Base-by-base conservation (phyloP, 2,329 filamentous ascomycete genomes). In the Fusarium euwallaceae region DNA sequence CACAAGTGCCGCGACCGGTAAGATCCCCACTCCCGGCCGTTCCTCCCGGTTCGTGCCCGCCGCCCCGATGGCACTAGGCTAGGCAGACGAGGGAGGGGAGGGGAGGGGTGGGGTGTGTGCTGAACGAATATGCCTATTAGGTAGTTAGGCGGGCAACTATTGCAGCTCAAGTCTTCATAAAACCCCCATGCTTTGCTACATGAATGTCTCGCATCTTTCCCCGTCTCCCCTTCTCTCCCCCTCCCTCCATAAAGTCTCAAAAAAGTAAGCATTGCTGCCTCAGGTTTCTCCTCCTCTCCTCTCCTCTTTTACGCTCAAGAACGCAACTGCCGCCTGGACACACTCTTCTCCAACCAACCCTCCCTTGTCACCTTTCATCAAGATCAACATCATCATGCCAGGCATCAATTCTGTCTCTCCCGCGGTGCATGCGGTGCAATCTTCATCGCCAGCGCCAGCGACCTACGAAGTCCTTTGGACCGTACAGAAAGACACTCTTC, bases 401-500 rank as follows among this genome's bases (percentile, higher is more conserved):
- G 11, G 32, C 17, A 53, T 53, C 27, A 29, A 53, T n/a, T 53
- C 48, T 12, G 7, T 20, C 32, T 14, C 37, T 17, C 61, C 65
- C 8, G 48, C 45, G 4, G 32, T 24, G 29, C 69, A 41, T 8
- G 48, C 45, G 4, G 32, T 24, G 29, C 69, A 41, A 20, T 34
- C 55, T 16, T 24, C 62, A 22, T 36, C 59, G 32, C 34, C 37
- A 29, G 27, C 59, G 1, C 4, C 37, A 29, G 27, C 59, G 1
- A 3, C 36, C n/a, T 72, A 67, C 60, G 16, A 64, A 4, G 59
- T 67, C 27, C 34, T 67, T 29, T 72, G 60, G 58, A 65, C 41
- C 36, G 56, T 61, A 24, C 41, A 61, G 27, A 22, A 56, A 20
- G 56, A 63, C 22, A 29, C 22, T 12, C 56, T 72, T 22, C 61